Evolutionary conservation across 208 protist genomes (phyloP), one percentile per base, ranked within the genome.

Genomic region (Acanthamoeba sp.): DNA sequence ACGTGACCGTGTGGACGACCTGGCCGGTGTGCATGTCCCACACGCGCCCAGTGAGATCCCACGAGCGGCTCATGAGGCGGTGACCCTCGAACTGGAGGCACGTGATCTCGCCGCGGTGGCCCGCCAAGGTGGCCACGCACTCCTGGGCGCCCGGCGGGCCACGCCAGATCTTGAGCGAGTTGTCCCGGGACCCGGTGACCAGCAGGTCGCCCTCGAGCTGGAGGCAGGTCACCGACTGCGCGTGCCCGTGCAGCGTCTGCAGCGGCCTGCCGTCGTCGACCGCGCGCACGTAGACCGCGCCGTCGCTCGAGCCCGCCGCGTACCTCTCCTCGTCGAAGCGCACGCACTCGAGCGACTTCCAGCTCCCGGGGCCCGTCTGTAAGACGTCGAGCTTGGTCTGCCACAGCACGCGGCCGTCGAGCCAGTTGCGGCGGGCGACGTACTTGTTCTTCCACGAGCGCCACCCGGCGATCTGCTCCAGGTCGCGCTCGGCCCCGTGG

Each of bases 361-460:
- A 0, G 38, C 38, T 42, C 34, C 22, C 38, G 5, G 12, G 22
- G 73, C 6, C 38, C 34, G 42, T 84, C n/a, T n/a, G n/a, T n/a
- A n/a, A 38, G 38, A 90, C 20, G 32, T n/a, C 50, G 12, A 66
- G 0, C 6, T 12, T n/a, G 16, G 82, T 32, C 16, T 90, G 82
- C 32, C 82, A 40, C 34, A 90, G 5, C 29, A 66, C 42, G 55
- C 55, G 82, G 27, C 82, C 82, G 50, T 18, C 55, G 2, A 69
- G 29, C 82, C 82, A 90, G 52, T 90, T 90, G 82, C 82, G 52
- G 52, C 55, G 45, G 20, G 82, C 40, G 14, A 66, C 32, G 82
- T 69, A 90, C 48, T 42, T 62, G 82, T 66, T 90, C 82, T 90
- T 90, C 82, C 82, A 90, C 52, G 52, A 69, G n/a, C 82, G 82